Evolutionary conservation across 768 basidiomycete species (phyloP).

Genomic region (Mycena filopes): DNA sequence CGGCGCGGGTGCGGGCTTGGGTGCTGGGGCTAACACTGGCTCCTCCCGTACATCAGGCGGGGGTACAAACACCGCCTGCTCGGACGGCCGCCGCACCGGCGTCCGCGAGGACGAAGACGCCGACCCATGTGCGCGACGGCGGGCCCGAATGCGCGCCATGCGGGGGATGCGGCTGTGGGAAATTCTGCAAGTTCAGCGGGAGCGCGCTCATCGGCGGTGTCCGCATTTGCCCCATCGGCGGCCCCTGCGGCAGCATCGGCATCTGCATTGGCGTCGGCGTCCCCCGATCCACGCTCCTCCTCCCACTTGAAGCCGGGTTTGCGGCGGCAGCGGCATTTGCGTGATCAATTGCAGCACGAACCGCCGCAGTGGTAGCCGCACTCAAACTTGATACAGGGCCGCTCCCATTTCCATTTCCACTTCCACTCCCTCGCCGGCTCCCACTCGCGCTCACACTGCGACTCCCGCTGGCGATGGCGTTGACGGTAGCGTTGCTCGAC

Average conservation of each 20-base stretch:
- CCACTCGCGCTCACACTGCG: background rate
- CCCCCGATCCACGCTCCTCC: too few species aligned
- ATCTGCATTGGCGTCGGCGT: too few species aligned
- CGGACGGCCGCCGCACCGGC: background rate
- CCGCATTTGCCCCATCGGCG: background rate
- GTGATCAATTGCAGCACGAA: too few species aligned
- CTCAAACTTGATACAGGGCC: too few species aligned
- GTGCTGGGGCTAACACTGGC: too few species aligned
- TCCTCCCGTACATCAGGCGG: too few species aligned
- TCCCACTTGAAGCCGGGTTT: too few species aligned
- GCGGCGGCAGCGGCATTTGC: too few species aligned
- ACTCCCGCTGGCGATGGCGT: background rate
- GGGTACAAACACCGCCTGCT: too few species aligned
- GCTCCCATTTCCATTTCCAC: too few species aligned
- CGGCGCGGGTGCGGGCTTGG: background rate
- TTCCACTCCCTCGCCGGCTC: background rate
- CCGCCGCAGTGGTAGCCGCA: too few species aligned
- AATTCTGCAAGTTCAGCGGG: constrained; percentile 18
- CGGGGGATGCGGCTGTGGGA: background rate
- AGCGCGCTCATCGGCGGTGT: constrained; percentile 26
- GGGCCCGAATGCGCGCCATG: background rate
- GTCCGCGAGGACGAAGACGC: background rate
- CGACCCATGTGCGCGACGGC: background rate
- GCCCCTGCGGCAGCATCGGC: background rate
- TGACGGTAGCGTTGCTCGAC: background rate